phyloP scores from a whole-genome alignment of 139 green algal species.

The Mesotaenium endlicherianum region DNA sequence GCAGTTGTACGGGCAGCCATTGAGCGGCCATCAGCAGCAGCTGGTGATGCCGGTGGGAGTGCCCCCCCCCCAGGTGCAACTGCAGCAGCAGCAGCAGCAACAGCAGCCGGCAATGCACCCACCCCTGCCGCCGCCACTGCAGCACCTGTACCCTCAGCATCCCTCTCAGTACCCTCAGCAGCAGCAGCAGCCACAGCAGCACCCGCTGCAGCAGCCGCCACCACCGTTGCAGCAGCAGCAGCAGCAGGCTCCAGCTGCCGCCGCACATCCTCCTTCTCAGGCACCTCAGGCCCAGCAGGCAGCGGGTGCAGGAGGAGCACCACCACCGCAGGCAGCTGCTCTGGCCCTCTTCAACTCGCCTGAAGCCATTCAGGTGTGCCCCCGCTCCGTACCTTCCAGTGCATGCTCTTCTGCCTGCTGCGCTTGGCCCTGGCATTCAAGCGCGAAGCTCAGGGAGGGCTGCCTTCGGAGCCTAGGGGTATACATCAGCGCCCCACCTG shows the following conservation, averaged over 20 bases:
- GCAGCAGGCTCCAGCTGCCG: background rate
- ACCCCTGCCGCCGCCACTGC: background rate
- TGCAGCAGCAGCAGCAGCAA: conserved; percentile 14
- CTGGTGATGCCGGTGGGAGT: background rate
- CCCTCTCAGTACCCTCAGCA: background rate
- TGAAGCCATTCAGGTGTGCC: no score
- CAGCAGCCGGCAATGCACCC: background rate
- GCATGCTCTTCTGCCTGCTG: no score
- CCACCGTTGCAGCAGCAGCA: background rate
- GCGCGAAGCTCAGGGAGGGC: no score
- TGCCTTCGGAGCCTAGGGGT: no score
- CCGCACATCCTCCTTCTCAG: background rate
- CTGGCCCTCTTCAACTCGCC: no score
- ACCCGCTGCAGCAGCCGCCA: background rate
- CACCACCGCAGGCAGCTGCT: background rate
- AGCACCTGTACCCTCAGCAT: background rate
- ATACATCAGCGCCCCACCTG: no score
- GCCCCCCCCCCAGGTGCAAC: background rate
- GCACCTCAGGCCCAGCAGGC: no score
- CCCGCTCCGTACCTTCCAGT: no score
- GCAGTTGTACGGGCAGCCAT: background rate
- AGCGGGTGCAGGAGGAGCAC: background rate
- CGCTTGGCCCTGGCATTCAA: no score
- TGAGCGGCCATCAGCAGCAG: background rate
- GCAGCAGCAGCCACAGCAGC: conserved; percentile 8